Evolutionary conservation across 495 filamentous ascomycete species (phyloP).

Genomic region (Entonaema liquescens): DNA sequence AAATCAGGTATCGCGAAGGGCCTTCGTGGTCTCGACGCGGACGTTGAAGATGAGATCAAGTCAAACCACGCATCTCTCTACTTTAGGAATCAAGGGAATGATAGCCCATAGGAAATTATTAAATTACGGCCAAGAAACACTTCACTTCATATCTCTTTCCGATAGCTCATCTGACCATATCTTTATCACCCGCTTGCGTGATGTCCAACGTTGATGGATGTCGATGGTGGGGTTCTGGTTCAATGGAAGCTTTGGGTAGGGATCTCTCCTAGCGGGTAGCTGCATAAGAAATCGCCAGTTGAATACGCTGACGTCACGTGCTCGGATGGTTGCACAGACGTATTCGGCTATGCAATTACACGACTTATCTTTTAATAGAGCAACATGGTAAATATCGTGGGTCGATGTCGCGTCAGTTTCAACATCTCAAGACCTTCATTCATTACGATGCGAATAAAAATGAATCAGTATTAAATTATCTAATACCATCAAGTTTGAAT

Average conservation of each 20-base stretch:
- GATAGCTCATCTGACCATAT: background rate
- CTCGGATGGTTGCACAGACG: background rate
- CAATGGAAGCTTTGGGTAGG: conserved; percentile 3
- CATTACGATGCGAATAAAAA: background rate
- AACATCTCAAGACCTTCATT: background rate
- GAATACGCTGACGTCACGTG: conserved; percentile 33
- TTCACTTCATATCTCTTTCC: background rate
- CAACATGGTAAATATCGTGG: no score
- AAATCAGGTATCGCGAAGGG: conserved; percentile 9
- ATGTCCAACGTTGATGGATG: background rate
- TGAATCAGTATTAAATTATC: background rate
- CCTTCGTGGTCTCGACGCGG: conserved; percentile 30
- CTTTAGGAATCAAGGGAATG: background rate
- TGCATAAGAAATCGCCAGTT: background rate
- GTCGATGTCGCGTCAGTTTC: background rate
- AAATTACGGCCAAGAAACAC: background rate
- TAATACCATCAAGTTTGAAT: background rate
- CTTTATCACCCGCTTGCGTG: background rate
- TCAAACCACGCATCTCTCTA: conserved; percentile 27
- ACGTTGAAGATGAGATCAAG: conserved; percentile 28
- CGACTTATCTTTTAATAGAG: background rate
- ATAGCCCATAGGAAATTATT: background rate
- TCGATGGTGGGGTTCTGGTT: background rate
- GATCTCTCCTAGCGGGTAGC: background rate
- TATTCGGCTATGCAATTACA: background rate